Conservation (phyloP, 1,284 basidiomycete genomes). For the Trametes versicolor region DNA sequence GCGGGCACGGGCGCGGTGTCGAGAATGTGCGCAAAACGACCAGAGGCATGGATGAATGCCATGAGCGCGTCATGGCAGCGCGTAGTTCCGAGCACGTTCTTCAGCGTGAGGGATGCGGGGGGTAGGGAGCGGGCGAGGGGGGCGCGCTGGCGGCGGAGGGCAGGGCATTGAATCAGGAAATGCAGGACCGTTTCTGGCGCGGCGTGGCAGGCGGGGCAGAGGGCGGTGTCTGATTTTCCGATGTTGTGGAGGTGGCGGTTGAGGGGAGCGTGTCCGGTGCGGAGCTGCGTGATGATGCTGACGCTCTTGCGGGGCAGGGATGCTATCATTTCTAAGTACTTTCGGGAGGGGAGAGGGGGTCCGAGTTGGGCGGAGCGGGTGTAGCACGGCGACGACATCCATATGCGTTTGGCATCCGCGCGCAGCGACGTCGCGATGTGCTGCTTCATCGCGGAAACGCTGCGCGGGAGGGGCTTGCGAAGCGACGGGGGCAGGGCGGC, state of each 20-base stretch:
- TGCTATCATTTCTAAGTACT: slow-evolving; percentile 1
- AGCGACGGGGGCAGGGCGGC: slow-evolving; percentile 22
- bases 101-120: not conserved
- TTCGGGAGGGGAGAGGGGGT: slow-evolving; percentile 23
- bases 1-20: too few relatives aligned
- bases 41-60: not conserved
- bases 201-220: slow-evolving; percentile 38
- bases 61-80: not conserved
- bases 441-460: slow-evolving; percentile 22
- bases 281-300: slow-evolving; percentile 42
- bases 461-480: slow-evolving; percentile 21
- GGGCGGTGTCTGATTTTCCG: slow-evolving; percentile 24
- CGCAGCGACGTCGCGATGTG: not conserved
- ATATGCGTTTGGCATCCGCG: not conserved
- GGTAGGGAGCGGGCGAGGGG: not conserved
- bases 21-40: not conserved
- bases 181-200: slow-evolving; percentile 39
- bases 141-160: slow-evolving; percentile 3
- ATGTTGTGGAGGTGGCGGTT: slow-evolving; percentile 42
- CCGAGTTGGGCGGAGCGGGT: slow-evolving; percentile 17
- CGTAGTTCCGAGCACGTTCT: not conserved
- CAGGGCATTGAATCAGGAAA: slow-evolving; percentile 39
- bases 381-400: slow-evolving; percentile 23
- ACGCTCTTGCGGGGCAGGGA: slow-evolving; percentile 20
- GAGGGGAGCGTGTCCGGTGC: slow-evolving; percentile 42